A percentile compares a stretch with the other conserved stretches of the same genome.
phyloP scores from a whole-genome alignment of 495 filamentous ascomycete genomes.

The Xylaria nigripes region DNA sequence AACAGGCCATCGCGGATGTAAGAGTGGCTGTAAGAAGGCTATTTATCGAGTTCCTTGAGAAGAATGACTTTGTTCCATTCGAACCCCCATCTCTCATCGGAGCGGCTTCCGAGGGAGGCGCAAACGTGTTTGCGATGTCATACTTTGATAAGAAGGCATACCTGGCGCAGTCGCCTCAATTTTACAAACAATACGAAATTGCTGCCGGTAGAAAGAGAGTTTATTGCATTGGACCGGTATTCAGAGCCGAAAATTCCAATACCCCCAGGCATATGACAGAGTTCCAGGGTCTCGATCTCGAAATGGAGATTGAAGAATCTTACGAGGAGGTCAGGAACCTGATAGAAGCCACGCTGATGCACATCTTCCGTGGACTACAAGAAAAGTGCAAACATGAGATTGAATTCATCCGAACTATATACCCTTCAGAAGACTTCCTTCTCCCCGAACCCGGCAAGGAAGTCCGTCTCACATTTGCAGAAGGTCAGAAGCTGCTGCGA shows the following conservation, averaged over 20 bases:
- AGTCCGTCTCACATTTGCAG: slow-evolving; percentile 73
- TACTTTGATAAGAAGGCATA: slow-evolving; percentile 85
- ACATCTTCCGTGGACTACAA: slow-evolving; percentile 76
- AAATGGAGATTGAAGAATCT: slow-evolving; percentile 85
- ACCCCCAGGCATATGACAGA: slow-evolving; percentile 93
- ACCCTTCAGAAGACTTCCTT: slow-evolving; percentile 44
- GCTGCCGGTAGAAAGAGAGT: slow-evolving; percentile 85
- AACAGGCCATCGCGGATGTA: slow-evolving; percentile 74
- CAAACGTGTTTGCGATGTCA: slow-evolving; percentile 83
- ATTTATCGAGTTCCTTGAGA: slow-evolving; percentile 71
- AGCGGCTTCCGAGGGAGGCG: slow-evolving; percentile 87
- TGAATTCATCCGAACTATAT: slow-evolving; percentile 55
- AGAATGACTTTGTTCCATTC: slow-evolving; percentile 74
- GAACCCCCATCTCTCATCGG: slow-evolving; percentile 84
- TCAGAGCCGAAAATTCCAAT: slow-evolving; percentile 94
- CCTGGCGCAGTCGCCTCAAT: slow-evolving; percentile 78
- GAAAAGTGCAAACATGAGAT: slow-evolving; percentile 61
- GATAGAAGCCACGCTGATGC: slow-evolving; percentile 76
- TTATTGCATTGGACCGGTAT: slow-evolving; percentile 84
- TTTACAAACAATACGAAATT: slow-evolving; percentile 96
- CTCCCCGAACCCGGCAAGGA: slow-evolving; percentile 61
- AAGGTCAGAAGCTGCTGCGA: slow-evolving; percentile 73
- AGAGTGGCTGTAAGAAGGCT: slow-evolving; percentile 73
- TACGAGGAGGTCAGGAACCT: slow-evolving; percentile 80
- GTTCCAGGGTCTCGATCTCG: slow-evolving; percentile 95